Conservation (phyloP, 164 flowering plant genomes). For the Tetracentron sinense region DNA sequence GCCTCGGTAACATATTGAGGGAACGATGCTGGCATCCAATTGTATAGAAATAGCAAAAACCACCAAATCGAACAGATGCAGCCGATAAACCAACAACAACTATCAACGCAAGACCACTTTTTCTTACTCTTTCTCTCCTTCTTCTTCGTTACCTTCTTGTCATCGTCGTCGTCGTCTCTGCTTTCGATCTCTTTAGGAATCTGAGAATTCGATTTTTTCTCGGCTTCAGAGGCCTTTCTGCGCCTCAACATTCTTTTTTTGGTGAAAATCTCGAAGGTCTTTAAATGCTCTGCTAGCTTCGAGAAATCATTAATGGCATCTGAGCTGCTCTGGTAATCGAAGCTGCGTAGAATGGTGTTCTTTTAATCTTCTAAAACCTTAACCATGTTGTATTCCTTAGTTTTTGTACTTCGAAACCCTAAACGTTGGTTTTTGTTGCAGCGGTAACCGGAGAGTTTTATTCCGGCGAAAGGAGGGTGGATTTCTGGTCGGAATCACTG, state of each 20-base stretch:
- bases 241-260: constrained; percentile 27
- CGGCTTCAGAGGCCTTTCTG: constrained; percentile 27
- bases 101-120: constrained; percentile 45
- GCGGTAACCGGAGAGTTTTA: background rate
- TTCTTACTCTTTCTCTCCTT: background rate
- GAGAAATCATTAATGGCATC: background rate
- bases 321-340: background rate
- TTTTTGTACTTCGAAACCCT: background rate
- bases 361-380: background rate
- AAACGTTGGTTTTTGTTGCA: background rate
- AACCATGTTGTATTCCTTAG: background rate
- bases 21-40: constrained; percentile 81
- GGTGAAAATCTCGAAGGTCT: background rate
- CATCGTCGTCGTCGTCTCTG: constrained; percentile 11
- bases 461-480: background rate
- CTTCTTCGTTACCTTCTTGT: background rate
- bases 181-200: constrained; percentile 6
- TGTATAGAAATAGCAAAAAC: constrained; percentile 53
- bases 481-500: background rate
- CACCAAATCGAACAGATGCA: constrained; percentile 59
- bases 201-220: constrained; percentile 9
- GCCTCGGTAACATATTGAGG: constrained; percentile 95
- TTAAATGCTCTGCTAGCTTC: constrained; percentile 1
- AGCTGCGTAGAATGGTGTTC: background rate
- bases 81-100: constrained; percentile 65